Evolutionary conservation across 495 filamentous ascomycete species (phyloP), one percentile per base, ranked within the genome.

Genomic region (Amphirosellinia nigrospora): DNA sequence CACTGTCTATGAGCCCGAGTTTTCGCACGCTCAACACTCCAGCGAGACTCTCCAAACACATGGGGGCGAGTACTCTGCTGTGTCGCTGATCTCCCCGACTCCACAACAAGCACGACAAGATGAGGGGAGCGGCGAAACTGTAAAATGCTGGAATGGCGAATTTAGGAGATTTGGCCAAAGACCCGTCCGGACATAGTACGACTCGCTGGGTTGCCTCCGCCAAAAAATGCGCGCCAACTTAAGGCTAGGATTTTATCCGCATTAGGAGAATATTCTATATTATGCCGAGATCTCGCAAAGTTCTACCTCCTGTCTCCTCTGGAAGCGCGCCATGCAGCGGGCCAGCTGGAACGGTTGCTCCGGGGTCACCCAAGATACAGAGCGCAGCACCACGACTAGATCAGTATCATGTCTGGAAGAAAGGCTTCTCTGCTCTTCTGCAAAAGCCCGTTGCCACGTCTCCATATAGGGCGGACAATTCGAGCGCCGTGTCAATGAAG

Each of bases 401-500:
- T 62, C 43, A 45, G 39, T 78, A 66, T 69, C 68, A 74, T 43
- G 5, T 19, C 1, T 78, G 75, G 75, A 78, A 78, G 69, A 58
- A 15, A 53, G 28, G 8, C 56, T 69, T 62, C 21, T 48, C 66
- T 4, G 19, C 32, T 21, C 4, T 41, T 21, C 45, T 69, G 8
- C 26, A 30, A 11, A 34, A 58, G 34, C 8, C 16, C 8, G 39
- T 21, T 46, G 3, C 41, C 1, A 9, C 45, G 41, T 50, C 41
- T 26, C 48, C 53, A 11, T 30, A 39, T 8, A 16, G 56, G 19
- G 39, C 4, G 16, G 16, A 45, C 23, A 34, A 28, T 1, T 38
- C 32, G 11, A 32, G 3, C 13, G 4, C 34, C 16, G 23, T 21
- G 23, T 56, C 68, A 19, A 84, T 90, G 74, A 73, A 76, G 58